phyloP scores from a whole-genome alignment of 73 alveolate genomes.

The Effrenium voratum region DNA sequence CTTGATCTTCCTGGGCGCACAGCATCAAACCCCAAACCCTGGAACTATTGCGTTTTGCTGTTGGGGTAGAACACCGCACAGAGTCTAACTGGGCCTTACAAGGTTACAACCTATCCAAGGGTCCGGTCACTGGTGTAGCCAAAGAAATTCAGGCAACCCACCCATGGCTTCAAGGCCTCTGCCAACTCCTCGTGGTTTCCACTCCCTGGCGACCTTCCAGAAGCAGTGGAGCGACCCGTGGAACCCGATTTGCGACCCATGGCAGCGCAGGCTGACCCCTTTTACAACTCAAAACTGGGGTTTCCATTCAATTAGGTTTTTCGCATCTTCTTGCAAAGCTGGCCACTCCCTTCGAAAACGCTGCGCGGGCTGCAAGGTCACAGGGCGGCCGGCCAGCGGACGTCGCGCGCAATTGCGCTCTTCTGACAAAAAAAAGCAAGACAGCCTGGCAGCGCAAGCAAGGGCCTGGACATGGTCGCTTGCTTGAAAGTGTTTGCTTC shows the following conservation, averaged over 20 bases:
- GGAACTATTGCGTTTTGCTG: background rate
- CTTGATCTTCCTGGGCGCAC: too few species aligned
- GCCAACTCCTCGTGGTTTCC: background rate
- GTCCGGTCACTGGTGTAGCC: background rate
- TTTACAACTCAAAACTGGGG: background rate
- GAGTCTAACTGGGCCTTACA: background rate
- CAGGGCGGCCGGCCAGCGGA: background rate
- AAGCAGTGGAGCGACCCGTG: background rate
- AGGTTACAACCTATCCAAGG: background rate
- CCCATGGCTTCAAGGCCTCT: conserved; percentile 35
- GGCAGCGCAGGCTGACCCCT: background rate
- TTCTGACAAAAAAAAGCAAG: background rate
- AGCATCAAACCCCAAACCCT: too few species aligned
- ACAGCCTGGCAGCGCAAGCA: background rate
- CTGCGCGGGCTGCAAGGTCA: background rate
- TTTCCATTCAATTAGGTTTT: background rate
- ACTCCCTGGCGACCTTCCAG: background rate
- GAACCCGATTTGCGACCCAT: background rate
- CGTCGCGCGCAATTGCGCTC: background rate
- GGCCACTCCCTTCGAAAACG: background rate
- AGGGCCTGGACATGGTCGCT: background rate
- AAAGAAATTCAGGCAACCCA: background rate
- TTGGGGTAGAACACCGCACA: background rate
- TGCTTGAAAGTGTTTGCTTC: too few species aligned
- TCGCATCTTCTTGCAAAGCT: background rate